phyloP scores from a whole-genome alignment of 495 filamentous ascomycete genomes.

The Wilcoxina mikolae region DNA sequence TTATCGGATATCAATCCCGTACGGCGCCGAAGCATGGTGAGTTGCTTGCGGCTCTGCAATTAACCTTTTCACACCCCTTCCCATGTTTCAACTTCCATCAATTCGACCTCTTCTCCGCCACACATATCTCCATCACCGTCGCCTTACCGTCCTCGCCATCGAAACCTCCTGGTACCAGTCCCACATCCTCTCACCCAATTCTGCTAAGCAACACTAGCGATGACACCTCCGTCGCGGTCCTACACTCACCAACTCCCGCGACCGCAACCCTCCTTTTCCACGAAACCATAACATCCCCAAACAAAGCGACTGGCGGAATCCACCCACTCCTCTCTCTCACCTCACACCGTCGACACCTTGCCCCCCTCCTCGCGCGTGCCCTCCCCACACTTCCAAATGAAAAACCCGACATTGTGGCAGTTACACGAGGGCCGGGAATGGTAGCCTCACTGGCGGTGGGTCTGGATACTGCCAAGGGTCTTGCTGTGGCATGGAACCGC shows the following conservation, averaged over 20 bases:
- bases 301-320: constrained; percentile 54
- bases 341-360: constrained; percentile 56
- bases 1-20: too few relatives aligned
- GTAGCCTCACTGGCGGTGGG: constrained; percentile 55
- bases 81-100: too few relatives aligned
- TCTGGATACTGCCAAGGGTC: constrained; percentile 72
- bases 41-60: too few relatives aligned
- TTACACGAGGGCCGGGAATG: constrained; percentile 87
- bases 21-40: too few relatives aligned
- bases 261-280: constrained; percentile 55
- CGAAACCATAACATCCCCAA: constrained; percentile 67
- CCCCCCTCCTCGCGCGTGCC: constrained; percentile 49
- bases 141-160: constrained; percentile 49
- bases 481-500: constrained; percentile 66
- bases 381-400: constrained; percentile 39
- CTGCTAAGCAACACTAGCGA: constrained; percentile 40
- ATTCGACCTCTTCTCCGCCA: too few relatives aligned
- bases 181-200: neutral
- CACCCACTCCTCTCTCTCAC: constrained; percentile 58
- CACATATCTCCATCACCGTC: constrained; percentile 1
- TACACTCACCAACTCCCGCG: constrained; percentile 46
- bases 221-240: constrained; percentile 80
- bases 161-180: constrained; percentile 65
- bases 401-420: constrained; percentile 66
- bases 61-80: too few relatives aligned